Percentiles rank a stretch among this genome's conserved stretches.
These are phyloP conservation scores for Lipomyces chichibuensis DNA, from an alignment of 805 yeast species.

Conservation along the genomic window DNA sequence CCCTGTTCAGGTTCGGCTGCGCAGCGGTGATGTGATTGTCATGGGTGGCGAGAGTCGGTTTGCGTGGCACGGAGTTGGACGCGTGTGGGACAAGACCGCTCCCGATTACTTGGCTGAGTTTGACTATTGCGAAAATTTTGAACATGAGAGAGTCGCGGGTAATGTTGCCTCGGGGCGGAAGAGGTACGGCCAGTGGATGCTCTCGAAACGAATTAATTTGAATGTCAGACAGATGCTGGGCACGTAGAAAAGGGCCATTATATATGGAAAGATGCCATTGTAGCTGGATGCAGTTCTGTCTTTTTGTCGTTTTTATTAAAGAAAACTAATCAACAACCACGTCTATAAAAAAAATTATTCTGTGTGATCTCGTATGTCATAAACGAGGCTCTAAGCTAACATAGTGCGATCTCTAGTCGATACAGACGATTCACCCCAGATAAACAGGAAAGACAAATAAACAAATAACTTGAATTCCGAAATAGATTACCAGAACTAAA, in stretches of 20 bases:
- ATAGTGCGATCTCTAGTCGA: neutral
- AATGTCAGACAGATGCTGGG: conserved; percentile 49
- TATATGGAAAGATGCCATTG: neutral
- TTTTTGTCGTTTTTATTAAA: neutral
- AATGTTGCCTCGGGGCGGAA: conserved; percentile 15
- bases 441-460: neutral
- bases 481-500: neutral
- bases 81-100: conserved; percentile 45
- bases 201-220: conserved; percentile 45
- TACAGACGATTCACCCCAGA: neutral
- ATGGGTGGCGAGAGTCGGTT: conserved; percentile 49
- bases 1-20: conserved; percentile 46
- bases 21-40: conserved; percentile 48
- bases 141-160: neutral
- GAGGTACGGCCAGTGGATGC: conserved; percentile 43
- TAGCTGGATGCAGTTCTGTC: neutral
- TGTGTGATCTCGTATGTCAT: neutral
- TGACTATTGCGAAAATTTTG: conserved; percentile 13
- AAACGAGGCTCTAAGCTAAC: neutral
- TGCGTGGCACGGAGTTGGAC: conserved; percentile 51
- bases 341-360: neutral
- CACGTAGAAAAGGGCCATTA: neutral
- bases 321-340: neutral
- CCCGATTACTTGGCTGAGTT: conserved; percentile 40
- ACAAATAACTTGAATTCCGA: neutral